Percentiles rank a stretch among this genome's conserved stretches.
Conservation (phyloP, 1,284 basidiomycete species). For the Cryptococcus floricola region DNA sequence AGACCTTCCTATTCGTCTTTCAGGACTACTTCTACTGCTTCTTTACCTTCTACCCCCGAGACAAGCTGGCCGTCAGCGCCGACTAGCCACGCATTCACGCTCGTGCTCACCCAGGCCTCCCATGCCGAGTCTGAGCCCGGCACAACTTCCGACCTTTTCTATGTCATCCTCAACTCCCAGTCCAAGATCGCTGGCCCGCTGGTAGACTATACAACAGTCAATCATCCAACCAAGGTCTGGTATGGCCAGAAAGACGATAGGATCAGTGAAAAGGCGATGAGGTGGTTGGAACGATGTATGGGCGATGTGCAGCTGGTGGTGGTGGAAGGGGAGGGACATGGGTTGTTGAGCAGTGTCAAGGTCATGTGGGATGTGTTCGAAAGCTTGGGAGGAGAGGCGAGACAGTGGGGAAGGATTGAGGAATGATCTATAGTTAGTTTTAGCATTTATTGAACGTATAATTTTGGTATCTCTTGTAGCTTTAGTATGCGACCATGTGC, state of each 20-base stretch:
- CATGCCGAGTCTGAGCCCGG: constrained; percentile 91
- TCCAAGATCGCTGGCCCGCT: not conserved
- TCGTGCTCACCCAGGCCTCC: constrained; percentile 85
- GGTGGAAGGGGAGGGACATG: constrained; percentile 82
- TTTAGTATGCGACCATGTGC: too few relatives aligned
- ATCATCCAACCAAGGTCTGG: constrained; percentile 80
- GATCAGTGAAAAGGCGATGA: constrained; percentile 79
- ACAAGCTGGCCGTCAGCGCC: constrained; percentile 2
- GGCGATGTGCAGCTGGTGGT: constrained; percentile 61
- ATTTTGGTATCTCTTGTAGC: too few relatives aligned
- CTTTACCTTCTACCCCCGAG: not conserved
- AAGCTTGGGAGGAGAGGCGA: constrained; percentile 47
- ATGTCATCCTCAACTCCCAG: constrained; percentile 65
- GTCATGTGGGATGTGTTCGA: constrained; percentile 88
- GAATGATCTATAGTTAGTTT: not conserved
- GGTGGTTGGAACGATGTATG: constrained; percentile 87
- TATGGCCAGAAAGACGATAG: constrained; percentile 90
- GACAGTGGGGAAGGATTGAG: not conserved
- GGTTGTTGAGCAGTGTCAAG: constrained; percentile 81
- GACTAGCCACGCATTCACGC: constrained; percentile 38
- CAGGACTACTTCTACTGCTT: not conserved
- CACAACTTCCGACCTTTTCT: constrained; percentile 81
- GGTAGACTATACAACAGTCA: constrained; percentile 57
- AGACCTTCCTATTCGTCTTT: constrained; percentile 1
- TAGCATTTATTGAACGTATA: too few relatives aligned